A percentile compares a stretch with the other conserved stretches of the same genome.
Conservation (phyloP, 768 basidiomycete genomes). For the Phylloporus sp. region DNA sequence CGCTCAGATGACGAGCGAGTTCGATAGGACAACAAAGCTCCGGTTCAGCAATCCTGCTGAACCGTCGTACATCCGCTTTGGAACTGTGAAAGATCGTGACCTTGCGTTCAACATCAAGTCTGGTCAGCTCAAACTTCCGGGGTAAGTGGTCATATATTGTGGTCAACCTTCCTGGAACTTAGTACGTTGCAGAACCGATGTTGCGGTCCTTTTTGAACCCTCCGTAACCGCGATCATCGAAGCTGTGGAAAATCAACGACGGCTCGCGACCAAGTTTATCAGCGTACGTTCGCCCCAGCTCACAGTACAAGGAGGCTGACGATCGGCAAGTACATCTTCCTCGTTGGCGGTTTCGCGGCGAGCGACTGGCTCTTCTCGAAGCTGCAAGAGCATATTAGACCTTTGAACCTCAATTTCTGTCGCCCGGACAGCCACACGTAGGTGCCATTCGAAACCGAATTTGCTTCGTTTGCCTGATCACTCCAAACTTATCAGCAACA, state of each 20-base stretch:
- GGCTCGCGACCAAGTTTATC: constrained; percentile 18
- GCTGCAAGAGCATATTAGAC: constrained; percentile 30
- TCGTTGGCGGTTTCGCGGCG: constrained; percentile 44
- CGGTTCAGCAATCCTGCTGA: constrained; percentile 37
- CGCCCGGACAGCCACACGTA: constrained; percentile 52
- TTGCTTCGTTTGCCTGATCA: background rate
- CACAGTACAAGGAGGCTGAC: constrained; percentile 1
- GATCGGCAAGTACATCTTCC: constrained; percentile 29
- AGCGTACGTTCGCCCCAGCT: constrained; percentile 14
- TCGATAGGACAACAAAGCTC: constrained; percentile 46
- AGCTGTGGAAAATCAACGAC: constrained; percentile 22
- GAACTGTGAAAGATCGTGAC: constrained; percentile 40
- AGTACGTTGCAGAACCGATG: constrained; percentile 19
- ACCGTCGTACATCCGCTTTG: constrained; percentile 45
- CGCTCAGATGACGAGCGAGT: constrained; percentile 36
- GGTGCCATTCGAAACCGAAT: constrained; percentile 9
- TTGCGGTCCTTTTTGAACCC: constrained; percentile 29
- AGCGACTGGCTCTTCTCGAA: constrained; percentile 39
- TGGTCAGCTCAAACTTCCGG: constrained; percentile 43
- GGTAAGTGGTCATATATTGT: constrained; percentile 17
- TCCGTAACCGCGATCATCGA: constrained; percentile 19
- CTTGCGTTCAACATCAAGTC: constrained; percentile 36
- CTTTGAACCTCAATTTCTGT: constrained; percentile 36
- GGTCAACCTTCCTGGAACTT: background rate
- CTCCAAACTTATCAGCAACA: constrained; percentile 31